Base-by-base conservation (phyloP, 2,329 filamentous ascomycete genomes). In the Sporothrix pallida region DNA sequence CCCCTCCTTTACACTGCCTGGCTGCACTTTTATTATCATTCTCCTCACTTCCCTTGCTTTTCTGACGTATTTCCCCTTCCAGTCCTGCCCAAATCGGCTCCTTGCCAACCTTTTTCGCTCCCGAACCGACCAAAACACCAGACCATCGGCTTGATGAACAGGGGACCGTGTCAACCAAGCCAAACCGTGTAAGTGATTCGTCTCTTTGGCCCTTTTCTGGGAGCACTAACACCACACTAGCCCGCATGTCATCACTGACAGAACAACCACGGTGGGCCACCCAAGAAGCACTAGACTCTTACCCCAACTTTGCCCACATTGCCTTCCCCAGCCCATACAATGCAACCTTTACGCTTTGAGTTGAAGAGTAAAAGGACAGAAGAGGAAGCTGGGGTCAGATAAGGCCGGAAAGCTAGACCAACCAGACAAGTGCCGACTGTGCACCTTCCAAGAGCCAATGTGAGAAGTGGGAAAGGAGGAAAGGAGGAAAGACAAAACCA, bases 391-490 rank as follows among this genome's bases (percentile, higher is more conserved):
- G 8, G 13, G 48, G 23, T 37, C 48, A 46, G 26, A 50, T 71
- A 48, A 31, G 23, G 72, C 52, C 23, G 72, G 72, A 75, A 76
- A 78, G 76, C 75, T 75, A 78, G 75, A 76, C 76, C 77, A 78
- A 77, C 75, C 75, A 78, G 75, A 76, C 70, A 78, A 77, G 68
- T 78, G 77, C 77, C 77, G 77, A 74, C 68, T 23, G 20, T 37
- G 31, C 15, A 4, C 52, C 15, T 54, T 52, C 17, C 26, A 48
- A 48, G 17, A n/a, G 26, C 62, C 62, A 26, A 67, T 67, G n/a
- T 26, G 23, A 52, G 50, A 52, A 52, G n/a, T 52, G 50, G 50
- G 50, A n/a, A 7, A 42, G 54, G 54, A 58, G 54, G n/a, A 12
- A 7, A 60, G 58, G 58, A 26, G 31, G 10, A 15, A 31, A 31